Conservation (phyloP, 2,329 filamentous ascomycete species). For the Ascochyta viciae-villosae region DNA sequence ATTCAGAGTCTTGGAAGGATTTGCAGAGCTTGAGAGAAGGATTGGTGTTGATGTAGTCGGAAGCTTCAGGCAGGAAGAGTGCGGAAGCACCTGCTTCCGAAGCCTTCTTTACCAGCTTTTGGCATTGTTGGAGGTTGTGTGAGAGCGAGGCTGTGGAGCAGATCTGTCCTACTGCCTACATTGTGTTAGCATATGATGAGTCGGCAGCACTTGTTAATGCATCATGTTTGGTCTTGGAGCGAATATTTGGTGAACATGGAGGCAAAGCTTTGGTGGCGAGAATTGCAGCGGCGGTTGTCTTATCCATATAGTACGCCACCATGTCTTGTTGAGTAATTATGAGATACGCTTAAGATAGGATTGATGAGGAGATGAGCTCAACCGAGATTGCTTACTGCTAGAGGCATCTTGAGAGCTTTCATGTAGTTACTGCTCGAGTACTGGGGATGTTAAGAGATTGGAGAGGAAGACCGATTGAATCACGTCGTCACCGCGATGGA, state of each 20-base stretch:
- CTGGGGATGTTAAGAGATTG: not conserved
- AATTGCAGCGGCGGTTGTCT: not conserved
- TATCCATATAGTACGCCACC: not conserved
- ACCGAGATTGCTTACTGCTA: constrained; percentile 33
- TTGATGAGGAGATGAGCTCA: not conserved
- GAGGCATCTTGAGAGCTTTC: constrained; percentile 39
- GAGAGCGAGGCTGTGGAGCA: constrained; percentile 81
- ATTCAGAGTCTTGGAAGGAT: constrained; percentile 70
- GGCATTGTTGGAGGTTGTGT: constrained; percentile 82
- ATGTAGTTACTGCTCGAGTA: constrained; percentile 7
- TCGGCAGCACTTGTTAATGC: too few relatives aligned
- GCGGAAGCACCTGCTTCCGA: constrained; percentile 79
- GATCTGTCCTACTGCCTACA: constrained; percentile 85
- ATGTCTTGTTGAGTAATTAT: not conserved
- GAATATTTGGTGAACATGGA: not conserved
- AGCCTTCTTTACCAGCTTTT: constrained; percentile 73
- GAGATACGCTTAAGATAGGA: not conserved
- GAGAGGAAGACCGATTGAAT: not conserved
- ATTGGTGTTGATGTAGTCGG: constrained; percentile 81
- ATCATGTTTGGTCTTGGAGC: too few relatives aligned
- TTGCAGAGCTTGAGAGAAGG: constrained; percentile 73
- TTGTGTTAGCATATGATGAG: not conserved
- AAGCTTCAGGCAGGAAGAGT: constrained; percentile 90
- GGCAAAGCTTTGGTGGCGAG: not conserved
- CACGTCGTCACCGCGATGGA: constrained; percentile 17